Evolutionary conservation across 139 green algal genomes (phyloP).

Genomic region (Haematococcus lacustris): DNA sequence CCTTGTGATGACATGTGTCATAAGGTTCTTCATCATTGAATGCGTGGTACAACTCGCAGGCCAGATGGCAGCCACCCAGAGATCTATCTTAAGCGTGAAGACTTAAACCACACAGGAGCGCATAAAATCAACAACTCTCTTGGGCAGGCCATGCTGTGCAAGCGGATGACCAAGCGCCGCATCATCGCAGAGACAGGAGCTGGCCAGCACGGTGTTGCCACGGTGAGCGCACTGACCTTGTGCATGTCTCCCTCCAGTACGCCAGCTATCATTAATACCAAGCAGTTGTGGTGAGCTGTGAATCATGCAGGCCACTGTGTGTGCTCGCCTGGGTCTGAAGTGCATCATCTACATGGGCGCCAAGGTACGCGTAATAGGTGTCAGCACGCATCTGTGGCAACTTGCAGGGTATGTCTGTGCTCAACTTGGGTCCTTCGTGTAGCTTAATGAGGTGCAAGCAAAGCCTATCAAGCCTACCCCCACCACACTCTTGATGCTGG

Average conservation of each 20-base stretch:
- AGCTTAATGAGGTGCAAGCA: no score
- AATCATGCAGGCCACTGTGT: slow-evolving; percentile 88
- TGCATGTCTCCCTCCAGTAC: no score
- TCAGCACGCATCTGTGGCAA: no score
- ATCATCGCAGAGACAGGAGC: slow-evolving; percentile 98
- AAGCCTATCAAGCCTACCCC: no score
- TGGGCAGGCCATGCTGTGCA: slow-evolving; percentile 89
- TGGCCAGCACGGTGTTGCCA: slow-evolving; percentile 97
- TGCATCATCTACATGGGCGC: slow-evolving; percentile 99
- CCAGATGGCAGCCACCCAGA: slow-evolving; percentile 46
- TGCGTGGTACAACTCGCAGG: slow-evolving; percentile 29
- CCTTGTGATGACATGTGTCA: no score
- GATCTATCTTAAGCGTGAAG: slow-evolving; percentile 98
- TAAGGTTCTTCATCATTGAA: no score
- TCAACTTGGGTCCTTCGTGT: no score
- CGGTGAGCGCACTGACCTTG: slow-evolving; percentile 60
- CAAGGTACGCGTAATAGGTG: slow-evolving; percentile 54
- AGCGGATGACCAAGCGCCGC: slow-evolving; percentile 89
- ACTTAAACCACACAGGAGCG: slow-evolving; percentile 98
- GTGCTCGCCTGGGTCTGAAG: slow-evolving; percentile 84
- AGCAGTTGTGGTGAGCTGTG: no score
- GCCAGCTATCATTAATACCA: no score
- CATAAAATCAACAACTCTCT: slow-evolving; percentile 99
- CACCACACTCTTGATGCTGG: no score
- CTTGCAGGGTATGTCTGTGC: no score